Base-by-base conservation (phyloP, 352 stramenopile genomes). In the Blastocystis sp. region DNA sequence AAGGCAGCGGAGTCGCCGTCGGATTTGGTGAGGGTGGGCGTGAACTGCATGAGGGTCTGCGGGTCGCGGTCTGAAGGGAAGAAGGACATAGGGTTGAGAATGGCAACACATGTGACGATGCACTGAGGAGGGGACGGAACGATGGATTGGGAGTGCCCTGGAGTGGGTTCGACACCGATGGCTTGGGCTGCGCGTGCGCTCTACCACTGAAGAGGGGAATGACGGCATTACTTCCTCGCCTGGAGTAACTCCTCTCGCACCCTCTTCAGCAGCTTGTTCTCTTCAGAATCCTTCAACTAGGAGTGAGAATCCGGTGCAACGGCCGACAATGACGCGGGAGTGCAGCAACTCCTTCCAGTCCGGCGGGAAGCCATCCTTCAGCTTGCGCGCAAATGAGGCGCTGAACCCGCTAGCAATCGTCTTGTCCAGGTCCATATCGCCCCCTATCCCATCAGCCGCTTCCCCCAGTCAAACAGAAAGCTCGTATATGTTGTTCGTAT, bases 351-450 rank as follows among this genome's bases (percentile, higher is more conserved):
- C 61, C 14, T 53, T 19, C 69, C 69, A 79, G 21, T 79, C 28
- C 17, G 17, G 10, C 53, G 69, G 69, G 45, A 79, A 79, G 9
- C 69, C 69, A 11, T 23, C 21, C 53, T 60, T 45, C 21, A 79
- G 2, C 0, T 40, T 23, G 41, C 17, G 21, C 9, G 69, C 43
- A 52, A 64, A 79, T 1, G 38, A 11, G n/a, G 14, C 14, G 23
- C 69, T 79, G 69, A 79, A 79, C n/a, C 69, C 69, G 53, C 62
- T 79, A 21, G 61, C 14, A 28, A 79, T 1, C 10, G 28, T 62
- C 69, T 61, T 62, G 5, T 7, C 52, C 9, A 79, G 9, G 40
- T 79, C 43, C 69, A 79, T 79, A 10, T 79, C 69, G 14, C 69
- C 69, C n/a, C n/a, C 69, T 79, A 79, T 11, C 17, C 19, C 14